A percentile compares a stretch with the other conserved stretches of the same genome.
phyloP scores from a whole-genome alignment of 352 stramenopile genomes.

The Phytophthora ramorum region DNA sequence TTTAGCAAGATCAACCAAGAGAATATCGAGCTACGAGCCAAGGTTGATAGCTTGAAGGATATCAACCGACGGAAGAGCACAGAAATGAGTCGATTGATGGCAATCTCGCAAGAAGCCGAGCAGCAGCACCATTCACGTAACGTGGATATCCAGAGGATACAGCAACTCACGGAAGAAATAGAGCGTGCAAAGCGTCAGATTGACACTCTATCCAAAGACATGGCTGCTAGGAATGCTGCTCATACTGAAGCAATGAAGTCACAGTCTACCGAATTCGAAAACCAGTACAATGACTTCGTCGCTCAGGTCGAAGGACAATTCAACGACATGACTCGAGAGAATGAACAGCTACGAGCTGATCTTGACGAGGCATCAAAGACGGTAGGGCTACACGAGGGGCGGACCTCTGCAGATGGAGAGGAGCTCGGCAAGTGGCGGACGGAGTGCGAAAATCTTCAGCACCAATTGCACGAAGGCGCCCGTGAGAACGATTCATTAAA shows the following conservation, averaged over 20 bases:
- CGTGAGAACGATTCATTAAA: conserved; percentile 55
- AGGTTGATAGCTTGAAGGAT: conserved; percentile 57
- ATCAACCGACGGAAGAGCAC: conserved; percentile 59
- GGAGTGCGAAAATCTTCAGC: conserved; percentile 58
- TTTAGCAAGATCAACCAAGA: conserved; percentile 47
- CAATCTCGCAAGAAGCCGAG: conserved; percentile 46
- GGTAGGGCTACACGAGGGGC: conserved; percentile 36
- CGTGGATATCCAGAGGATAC: conserved; percentile 42
- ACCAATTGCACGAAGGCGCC: conserved; percentile 40
- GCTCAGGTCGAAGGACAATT: conserved; percentile 60
- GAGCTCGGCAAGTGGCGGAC: conserved; percentile 59
- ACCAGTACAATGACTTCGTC: conserved; percentile 64
- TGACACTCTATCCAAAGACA: conserved; percentile 49
- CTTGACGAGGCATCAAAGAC: conserved; percentile 62
- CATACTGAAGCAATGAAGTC: conserved; percentile 55
- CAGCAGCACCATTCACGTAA: conserved; percentile 31
- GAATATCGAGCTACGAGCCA: conserved; percentile 46
- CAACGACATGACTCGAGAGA: conserved; percentile 55
- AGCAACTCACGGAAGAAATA: conserved; percentile 50
- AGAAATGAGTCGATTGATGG: conserved; percentile 62
- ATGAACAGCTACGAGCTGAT: conserved; percentile 56
- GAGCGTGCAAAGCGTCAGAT: conserved; percentile 45
- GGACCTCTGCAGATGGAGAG: conserved; percentile 34
- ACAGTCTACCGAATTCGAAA: conserved; percentile 61
- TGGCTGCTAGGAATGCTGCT: conserved; percentile 54